Conservation (phyloP, 257 asterid species). For the Solanum boliviense region DNA sequence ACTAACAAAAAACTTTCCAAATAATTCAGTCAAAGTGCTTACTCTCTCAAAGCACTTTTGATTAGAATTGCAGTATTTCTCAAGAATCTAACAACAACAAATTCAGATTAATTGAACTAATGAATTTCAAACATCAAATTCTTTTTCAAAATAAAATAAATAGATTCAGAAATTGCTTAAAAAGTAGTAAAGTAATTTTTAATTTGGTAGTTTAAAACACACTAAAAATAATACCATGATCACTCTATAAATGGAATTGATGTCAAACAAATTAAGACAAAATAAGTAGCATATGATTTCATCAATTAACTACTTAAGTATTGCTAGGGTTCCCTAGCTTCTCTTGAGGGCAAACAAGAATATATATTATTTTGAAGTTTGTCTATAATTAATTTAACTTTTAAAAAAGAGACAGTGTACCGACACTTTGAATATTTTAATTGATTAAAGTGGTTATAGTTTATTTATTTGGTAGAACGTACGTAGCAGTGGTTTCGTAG, state of each 20-base stretch:
- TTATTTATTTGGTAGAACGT: neutral
- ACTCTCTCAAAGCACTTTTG: neutral
- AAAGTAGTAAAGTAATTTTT: neutral
- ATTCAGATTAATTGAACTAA: neutral
- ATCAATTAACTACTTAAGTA: neutral
- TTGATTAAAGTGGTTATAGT: neutral
- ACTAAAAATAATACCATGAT: neutral
- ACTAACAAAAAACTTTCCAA: neutral
- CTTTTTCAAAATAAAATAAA: too few relatives aligned
- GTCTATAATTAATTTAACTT: neutral
- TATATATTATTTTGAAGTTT: neutral
- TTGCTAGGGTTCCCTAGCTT: neutral
- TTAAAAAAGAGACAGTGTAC: constrained; percentile 10
- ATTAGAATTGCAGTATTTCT: neutral
- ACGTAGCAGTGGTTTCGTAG: neutral
- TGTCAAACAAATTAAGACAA: neutral
- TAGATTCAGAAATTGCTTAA: neutral
- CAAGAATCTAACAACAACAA: neutral
- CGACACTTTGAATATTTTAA: constrained; percentile 20
- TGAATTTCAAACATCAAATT: neutral
- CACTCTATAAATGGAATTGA: neutral
- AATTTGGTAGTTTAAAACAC: neutral
- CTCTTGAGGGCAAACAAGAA: neutral
- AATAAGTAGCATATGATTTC: neutral
- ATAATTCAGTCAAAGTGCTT: neutral